Evolutionary conservation across 805 yeast species (phyloP), one percentile per base, ranked within the genome.

Genomic region (Isabelozyma gotoi): DNA sequence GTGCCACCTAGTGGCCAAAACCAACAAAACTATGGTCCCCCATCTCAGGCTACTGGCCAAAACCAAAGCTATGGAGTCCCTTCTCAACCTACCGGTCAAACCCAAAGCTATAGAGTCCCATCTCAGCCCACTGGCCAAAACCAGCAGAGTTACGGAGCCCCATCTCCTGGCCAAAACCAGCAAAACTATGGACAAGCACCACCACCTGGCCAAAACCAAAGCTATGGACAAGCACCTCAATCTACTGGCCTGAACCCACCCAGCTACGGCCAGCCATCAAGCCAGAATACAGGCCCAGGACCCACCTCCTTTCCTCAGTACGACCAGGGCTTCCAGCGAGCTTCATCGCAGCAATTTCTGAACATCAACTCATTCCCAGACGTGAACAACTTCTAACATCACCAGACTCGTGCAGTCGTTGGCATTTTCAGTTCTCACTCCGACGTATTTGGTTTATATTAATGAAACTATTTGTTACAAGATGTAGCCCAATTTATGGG

Each of bases 341-440:
- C 36, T 14, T 12, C 18, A 15, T 33, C 41, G 12, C 49, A 42
- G 19, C 58, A 55, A 29, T 62, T 56, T 42, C 64, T 57, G 66
- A 63, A 62, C 40, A 53, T 62, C 14, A 55, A 56, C 31, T 47
- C 41, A 15, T 63, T 61, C 39, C 68, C 68, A 3, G 59, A 56
- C 21, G 63, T 64, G 1, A 51, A 54, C 38, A 54, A 51, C 39
- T 24, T 24, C 12, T n/a, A n/a, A n/a, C n/a, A n/a, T n/a, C n/a
- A n/a, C n/a, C n/a, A n/a, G n/a, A n/a, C n/a, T n/a, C n/a, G n/a
- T n/a, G n/a, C n/a, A n/a, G n/a, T n/a, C n/a, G n/a, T n/a, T n/a
- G n/a, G n/a, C n/a, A n/a, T n/a, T n/a, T n/a, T n/a, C n/a, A n/a
- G n/a, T n/a, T n/a, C n/a, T n/a, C n/a, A n/a, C n/a, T n/a, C n/a